Conservation (phyloP, 805 yeast species). For the Metschnikowia lunata region DNA sequence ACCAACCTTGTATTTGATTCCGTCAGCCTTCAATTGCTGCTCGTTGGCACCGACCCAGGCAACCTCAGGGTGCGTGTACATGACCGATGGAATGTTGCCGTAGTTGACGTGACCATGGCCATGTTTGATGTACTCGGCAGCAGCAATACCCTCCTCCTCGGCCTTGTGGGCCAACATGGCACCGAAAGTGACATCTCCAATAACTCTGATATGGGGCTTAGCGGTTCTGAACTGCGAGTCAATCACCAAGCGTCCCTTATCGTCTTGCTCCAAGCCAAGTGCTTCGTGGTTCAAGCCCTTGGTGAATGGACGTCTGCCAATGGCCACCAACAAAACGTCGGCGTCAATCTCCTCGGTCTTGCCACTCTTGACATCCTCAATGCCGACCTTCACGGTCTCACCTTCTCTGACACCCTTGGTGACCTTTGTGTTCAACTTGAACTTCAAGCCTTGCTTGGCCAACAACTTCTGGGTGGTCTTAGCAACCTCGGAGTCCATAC, state of each 20-base stretch:
- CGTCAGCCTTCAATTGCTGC: constrained; percentile 89
- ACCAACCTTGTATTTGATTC: constrained; percentile 88
- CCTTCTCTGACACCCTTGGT: constrained; percentile 82
- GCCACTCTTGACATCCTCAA: constrained; percentile 86
- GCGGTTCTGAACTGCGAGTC: constrained; percentile 92
- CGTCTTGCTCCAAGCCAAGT: constrained; percentile 85
- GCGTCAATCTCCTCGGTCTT: constrained; percentile 75
- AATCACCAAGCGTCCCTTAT: constrained; percentile 88
- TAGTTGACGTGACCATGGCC: constrained; percentile 99
- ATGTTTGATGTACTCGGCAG: constrained; percentile 85
- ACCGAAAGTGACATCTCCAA: constrained; percentile 98
- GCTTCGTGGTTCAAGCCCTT: constrained; percentile 85
- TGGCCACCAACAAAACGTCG: constrained; percentile 92
- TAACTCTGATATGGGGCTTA: constrained; percentile 88
- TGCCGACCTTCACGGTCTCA: constrained; percentile 79
- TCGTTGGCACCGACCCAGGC: constrained; percentile 99
- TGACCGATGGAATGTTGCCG: constrained; percentile 95
- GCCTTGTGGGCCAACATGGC: constrained; percentile 99
- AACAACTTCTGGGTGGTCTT: constrained; percentile 84
- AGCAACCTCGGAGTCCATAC: constrained; percentile 96
- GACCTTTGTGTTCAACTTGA: constrained; percentile 91
- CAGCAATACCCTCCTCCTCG: constrained; percentile 99
- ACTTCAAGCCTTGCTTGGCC: constrained; percentile 91
- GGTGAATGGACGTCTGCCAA: constrained; percentile 98
- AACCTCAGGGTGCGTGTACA: constrained; percentile 99